Evolutionary conservation across 225 moss, liverwort and hornwort genomes (phyloP).

Genomic region (Sphagnum contortum): DNA sequence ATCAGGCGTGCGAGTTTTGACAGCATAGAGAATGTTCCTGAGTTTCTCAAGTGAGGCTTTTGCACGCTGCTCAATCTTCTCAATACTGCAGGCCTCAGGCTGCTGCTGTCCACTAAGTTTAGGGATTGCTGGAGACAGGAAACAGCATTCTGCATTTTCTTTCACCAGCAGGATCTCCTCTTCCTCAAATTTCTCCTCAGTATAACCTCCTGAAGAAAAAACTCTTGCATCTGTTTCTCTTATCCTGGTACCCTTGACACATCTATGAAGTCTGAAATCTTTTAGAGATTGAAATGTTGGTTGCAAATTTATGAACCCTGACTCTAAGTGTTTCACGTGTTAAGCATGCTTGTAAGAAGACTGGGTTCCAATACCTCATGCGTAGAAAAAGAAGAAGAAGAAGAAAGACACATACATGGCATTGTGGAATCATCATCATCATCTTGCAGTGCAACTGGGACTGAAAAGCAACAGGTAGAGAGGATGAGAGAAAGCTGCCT

Average conservation of each 20-base stretch:
- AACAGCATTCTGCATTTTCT: no score
- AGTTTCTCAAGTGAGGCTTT: constrained; percentile 63
- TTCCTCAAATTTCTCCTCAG: no score
- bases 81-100: constrained; percentile 18
- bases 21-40: constrained; percentile 45
- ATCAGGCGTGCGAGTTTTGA: constrained; percentile 35
- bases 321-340: no score
- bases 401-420: neutral
- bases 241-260: no score
- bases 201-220: no score
- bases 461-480: neutral
- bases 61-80: constrained; percentile 40
- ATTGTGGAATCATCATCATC: constrained; percentile 1
- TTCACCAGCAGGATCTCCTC: no score
- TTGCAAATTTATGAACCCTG: no score
- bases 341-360: no score
- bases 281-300: no score
- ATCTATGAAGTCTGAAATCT: no score
- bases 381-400: constrained; percentile 12
- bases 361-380: constrained; percentile 5
- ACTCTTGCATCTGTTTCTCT: no score
- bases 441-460: neutral
- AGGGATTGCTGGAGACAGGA: constrained; percentile 4
- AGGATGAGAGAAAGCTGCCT: neutral
- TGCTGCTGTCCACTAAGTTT: constrained; percentile 5